Conservation (phyloP, 208 protist species). For the Acanthamoeba quina region DNA sequence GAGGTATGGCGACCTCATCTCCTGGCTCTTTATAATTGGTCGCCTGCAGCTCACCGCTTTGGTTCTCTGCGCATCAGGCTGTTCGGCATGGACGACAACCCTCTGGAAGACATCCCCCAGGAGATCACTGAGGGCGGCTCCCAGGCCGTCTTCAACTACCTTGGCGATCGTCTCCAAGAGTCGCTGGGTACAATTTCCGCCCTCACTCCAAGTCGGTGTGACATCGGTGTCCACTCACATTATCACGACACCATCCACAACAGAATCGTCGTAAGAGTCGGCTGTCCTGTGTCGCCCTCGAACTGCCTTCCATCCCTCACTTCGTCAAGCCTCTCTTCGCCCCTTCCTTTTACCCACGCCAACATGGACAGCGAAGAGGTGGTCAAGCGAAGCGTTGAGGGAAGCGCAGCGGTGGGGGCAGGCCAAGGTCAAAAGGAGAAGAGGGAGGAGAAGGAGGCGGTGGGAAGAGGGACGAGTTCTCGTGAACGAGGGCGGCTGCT, state of each 20-base stretch:
- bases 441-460: too few relatives aligned
- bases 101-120: slow-evolving; percentile 62
- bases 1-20: background rate
- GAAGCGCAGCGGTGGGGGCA: too few relatives aligned
- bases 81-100: slow-evolving; percentile 75
- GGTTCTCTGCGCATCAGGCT: background rate
- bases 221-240: too few relatives aligned
- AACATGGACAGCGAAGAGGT: background rate
- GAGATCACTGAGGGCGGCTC: slow-evolving; percentile 71
- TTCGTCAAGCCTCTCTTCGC: too few relatives aligned
- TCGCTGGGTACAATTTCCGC: background rate
- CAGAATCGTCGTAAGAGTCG: too few relatives aligned
- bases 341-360: too few relatives aligned
- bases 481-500: too few relatives aligned
- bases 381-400: background rate
- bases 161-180: slow-evolving; percentile 66
- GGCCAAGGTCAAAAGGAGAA: background rate
- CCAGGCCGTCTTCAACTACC: slow-evolving; percentile 69
- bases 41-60: too few relatives aligned
- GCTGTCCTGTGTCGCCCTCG: too few relatives aligned
- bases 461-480: background rate
- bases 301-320: too few relatives aligned
- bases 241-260: too few relatives aligned
- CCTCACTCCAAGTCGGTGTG: background rate
- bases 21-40: background rate